phyloP scores from a whole-genome alignment of 306 rosid species.

The Lotus japonicus region DNA sequence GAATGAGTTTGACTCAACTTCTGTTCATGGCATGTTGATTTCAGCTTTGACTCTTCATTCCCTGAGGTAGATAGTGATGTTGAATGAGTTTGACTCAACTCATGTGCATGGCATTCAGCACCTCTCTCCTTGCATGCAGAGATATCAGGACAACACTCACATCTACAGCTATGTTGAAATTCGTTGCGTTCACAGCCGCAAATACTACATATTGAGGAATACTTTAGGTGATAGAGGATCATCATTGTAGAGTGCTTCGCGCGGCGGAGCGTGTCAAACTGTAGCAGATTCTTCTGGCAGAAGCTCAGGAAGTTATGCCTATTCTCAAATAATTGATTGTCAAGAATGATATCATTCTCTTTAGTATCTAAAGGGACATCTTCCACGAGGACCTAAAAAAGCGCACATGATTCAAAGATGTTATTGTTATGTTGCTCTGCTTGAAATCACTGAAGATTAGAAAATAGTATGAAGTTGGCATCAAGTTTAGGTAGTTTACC shows the following conservation, averaged over 20 bases:
- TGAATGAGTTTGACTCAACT: constrained; percentile 30
- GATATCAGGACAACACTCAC: constrained; percentile 41
- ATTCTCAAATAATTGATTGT: constrained; percentile 28
- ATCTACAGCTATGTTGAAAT: constrained; percentile 32
- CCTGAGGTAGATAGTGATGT: too few species aligned
- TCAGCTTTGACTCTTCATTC: too few species aligned
- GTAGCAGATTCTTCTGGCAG: constrained; percentile 41
- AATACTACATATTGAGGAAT: constrained; percentile 30
- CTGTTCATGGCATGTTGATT: too few species aligned
- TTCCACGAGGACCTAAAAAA: constrained; percentile 32
- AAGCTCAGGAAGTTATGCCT: constrained; percentile 40
- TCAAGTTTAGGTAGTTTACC: constrained; percentile 25
- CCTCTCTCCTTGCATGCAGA: constrained; percentile 34
- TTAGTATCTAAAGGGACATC: constrained; percentile 35
- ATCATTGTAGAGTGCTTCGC: constrained; percentile 70
- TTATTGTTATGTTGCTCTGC: neutral
- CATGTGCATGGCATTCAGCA: constrained; percentile 36
- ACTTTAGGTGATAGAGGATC: constrained; percentile 37
- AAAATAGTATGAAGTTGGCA: neutral
- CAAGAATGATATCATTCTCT: constrained; percentile 36
- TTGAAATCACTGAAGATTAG: neutral
- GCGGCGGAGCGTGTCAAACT: constrained; percentile 57
- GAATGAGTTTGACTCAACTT: too few species aligned
- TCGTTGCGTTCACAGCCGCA: constrained; percentile 21
- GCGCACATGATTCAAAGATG: neutral